Conservation (phyloP, 257 asterid genomes). For the Ehretia macrophylla region DNA sequence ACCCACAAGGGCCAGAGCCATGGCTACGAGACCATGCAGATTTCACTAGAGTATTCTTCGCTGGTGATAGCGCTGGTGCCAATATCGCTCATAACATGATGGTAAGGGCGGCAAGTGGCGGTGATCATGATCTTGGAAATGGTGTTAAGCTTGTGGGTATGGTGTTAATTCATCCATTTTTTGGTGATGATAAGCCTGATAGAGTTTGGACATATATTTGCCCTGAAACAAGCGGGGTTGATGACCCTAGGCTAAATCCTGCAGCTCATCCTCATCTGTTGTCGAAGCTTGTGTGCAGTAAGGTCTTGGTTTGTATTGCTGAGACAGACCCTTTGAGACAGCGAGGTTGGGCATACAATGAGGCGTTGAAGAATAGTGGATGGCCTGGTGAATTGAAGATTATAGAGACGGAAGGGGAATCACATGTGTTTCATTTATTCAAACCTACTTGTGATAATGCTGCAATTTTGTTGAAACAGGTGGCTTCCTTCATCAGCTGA, state of each 20-base stretch:
- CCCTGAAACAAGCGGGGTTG: neutral
- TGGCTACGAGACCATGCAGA: slow-evolving; percentile 1
- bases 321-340: slow-evolving; percentile 1
- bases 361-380: slow-evolving; percentile 6
- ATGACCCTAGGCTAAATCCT: slow-evolving; percentile 12
- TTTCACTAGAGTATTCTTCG: neutral
- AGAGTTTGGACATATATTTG: neutral
- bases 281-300: neutral
- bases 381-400: slow-evolving; percentile 4
- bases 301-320: slow-evolving; percentile 5
- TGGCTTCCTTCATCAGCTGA: neutral
- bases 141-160: neutral
- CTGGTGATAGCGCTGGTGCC: slow-evolving; percentile 6
- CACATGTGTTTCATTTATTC: slow-evolving; percentile 7
- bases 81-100: neutral
- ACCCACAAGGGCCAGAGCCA: neutral
- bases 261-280: neutral
- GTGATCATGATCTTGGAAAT: neutral
- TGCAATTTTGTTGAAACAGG: neutral
- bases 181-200: neutral
- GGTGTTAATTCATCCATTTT: slow-evolving; percentile 6
- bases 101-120: neutral
- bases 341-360: slow-evolving; percentile 3
- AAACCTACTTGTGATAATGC: slow-evolving; percentile 8
- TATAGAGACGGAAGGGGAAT: slow-evolving; percentile 5